Evolutionary conservation across 208 protist species (phyloP).

Genomic region (Trypanosoma caninum): DNA sequence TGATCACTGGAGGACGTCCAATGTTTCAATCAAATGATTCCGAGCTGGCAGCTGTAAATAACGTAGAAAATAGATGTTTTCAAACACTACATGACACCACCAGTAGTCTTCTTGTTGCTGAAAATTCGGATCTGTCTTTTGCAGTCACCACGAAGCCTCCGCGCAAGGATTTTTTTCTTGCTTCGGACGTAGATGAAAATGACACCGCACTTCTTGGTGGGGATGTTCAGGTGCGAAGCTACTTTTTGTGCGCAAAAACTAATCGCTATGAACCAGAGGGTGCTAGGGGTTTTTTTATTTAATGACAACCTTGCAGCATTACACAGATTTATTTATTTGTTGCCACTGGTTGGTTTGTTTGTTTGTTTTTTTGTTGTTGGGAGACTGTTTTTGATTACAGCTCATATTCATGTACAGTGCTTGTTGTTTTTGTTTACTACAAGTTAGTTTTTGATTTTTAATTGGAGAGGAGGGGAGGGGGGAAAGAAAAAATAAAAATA

Average conservation of each 20-base stretch:
- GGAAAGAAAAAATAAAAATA: too few species aligned
- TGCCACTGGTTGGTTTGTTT: slow-evolving; percentile 2
- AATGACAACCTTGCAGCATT: slow-evolving; percentile 6
- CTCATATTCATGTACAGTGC: not conserved
- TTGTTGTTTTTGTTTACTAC: not conserved
- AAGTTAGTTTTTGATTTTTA: slow-evolving; percentile 1
- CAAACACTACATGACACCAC: not conserved
- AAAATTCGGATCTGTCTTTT: not conserved
- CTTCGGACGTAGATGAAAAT: not conserved
- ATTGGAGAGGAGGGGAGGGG: not conserved
- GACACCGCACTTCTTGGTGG: slow-evolving; percentile 4
- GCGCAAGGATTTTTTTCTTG: slow-evolving; percentile 1
- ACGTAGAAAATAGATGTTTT: slow-evolving; percentile 2
- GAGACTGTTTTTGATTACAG: not conserved
- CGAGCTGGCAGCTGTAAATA: not conserved
- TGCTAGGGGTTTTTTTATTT: slow-evolving; percentile 42
- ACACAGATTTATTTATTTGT: not conserved
- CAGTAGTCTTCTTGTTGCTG: slow-evolving; percentile 7
- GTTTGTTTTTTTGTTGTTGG: slow-evolving; percentile 12
- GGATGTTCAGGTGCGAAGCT: slow-evolving; percentile 36
- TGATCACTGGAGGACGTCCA: not conserved
- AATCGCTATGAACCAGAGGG: slow-evolving; percentile 47
- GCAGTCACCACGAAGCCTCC: not conserved
- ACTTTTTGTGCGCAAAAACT: slow-evolving; percentile 47
- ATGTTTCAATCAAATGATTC: slow-evolving; percentile 14